These are phyloP conservation scores for Flaveria floridana DNA, from an alignment of 140 eudicot genomes.

Conservation along the genomic window DNA sequence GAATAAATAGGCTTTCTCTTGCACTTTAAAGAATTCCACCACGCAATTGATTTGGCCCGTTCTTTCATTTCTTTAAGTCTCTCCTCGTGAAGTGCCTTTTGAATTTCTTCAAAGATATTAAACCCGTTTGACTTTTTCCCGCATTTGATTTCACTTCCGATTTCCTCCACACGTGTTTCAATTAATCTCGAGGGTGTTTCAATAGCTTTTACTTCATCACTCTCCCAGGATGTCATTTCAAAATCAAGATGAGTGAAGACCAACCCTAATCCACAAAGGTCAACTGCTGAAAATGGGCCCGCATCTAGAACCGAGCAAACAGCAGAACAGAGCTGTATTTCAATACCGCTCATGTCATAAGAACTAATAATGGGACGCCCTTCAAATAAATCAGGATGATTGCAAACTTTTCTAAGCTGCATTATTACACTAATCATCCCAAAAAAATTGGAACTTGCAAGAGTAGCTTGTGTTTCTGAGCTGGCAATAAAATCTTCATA, in stretches of 20 bases:
- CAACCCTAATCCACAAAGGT: constrained; percentile 71
- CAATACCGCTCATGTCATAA: constrained; percentile 83
- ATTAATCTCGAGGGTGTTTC: constrained; percentile 76
- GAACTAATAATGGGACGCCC: constrained; percentile 98
- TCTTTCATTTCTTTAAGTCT: constrained; percentile 68
- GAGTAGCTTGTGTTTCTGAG: constrained; percentile 94
- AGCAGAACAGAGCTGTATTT: constrained; percentile 64
- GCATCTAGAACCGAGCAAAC: constrained; percentile 64
- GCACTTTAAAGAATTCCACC: constrained; percentile 97
- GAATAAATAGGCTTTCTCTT: constrained; percentile 68
- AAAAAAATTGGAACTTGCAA: constrained; percentile 78
- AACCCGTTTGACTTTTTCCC: constrained; percentile 49
- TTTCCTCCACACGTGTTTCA: constrained; percentile 47
- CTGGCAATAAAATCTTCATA: constrained; percentile 97
- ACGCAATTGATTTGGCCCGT: constrained; percentile 70
- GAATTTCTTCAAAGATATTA: constrained; percentile 83
- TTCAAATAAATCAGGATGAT: constrained; percentile 97
- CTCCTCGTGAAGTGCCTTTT: constrained; percentile 69
- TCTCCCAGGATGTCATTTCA: constrained; percentile 88
- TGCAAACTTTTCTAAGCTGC: constrained; percentile 98
- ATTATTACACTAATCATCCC: constrained; percentile 97
- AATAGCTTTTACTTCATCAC: constrained; percentile 72
- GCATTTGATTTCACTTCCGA: constrained; percentile 28
- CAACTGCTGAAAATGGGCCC: constrained; percentile 62
- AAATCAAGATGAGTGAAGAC: constrained; percentile 78